Conservation (phyloP, 2,329 filamentous ascomycete species). For the Zalaria sp. region DNA sequence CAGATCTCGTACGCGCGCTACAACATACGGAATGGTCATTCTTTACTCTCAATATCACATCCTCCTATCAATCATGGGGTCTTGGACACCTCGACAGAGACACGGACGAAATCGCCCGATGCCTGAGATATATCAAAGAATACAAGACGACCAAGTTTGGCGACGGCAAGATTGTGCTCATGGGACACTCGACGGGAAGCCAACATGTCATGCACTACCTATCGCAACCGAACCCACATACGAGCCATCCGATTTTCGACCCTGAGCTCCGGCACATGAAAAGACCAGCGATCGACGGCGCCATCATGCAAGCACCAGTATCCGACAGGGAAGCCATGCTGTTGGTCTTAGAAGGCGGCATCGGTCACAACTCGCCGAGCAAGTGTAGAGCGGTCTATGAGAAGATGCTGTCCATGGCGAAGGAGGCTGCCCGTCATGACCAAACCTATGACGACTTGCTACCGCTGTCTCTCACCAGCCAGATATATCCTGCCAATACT, state of each 20-base stretch:
- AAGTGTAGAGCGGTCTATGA: conserved; percentile 7
- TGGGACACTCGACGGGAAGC: conserved; percentile 12
- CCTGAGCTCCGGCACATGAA: conserved; percentile 7
- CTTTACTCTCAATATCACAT: conserved; percentile 10
- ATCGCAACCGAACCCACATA: conserved; percentile 10
- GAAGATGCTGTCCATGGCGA: conserved; percentile 10
- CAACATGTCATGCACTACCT: conserved; percentile 13
- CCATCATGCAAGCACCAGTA: conserved; percentile 13
- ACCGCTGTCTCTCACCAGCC: conserved; percentile 17
- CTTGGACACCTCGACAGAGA: conserved; percentile 23
- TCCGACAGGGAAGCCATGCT: conserved; percentile 11
- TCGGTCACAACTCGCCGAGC: conserved; percentile 7
- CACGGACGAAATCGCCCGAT: conserved; percentile 21
- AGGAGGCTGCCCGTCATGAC: conserved; percentile 11
- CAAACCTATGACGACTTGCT: conserved; percentile 17
- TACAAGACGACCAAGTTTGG: conserved; percentile 15
- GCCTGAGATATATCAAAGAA: conserved; percentile 13
- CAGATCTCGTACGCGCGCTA: conserved; percentile 10
- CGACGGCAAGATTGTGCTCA: conserved; percentile 9
- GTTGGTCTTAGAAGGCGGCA: conserved; percentile 8
- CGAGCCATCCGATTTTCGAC: conserved; percentile 7
- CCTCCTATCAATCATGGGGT: conserved; percentile 20
- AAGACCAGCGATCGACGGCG: conserved; percentile 10
- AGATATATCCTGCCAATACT: conserved; percentile 16
- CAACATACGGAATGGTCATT: conserved; percentile 11